A percentile compares a stretch with the other conserved stretches of the same genome.
phyloP scores from a whole-genome alignment of 495 filamentous ascomycete species.

The Penicillium pulvis region DNA sequence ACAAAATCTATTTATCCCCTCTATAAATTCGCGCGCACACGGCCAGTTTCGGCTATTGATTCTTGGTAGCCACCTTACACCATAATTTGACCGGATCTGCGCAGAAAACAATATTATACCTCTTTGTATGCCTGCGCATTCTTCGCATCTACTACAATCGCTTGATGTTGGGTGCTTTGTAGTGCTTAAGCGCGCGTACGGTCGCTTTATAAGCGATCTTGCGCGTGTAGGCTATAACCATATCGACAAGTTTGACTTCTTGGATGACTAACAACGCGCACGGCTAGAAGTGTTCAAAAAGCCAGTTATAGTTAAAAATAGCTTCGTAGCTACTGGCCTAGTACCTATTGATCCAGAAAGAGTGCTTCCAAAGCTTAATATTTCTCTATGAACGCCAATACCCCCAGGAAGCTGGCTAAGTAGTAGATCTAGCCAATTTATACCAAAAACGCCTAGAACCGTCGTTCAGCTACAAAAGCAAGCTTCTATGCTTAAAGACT shows the following conservation, averaged over 20 bases:
- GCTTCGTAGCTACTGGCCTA: background rate
- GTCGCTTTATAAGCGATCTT: background rate
- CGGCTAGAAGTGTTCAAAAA: background rate
- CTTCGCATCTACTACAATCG: background rate
- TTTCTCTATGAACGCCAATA: background rate
- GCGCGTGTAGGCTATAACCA: background rate
- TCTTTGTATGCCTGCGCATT: conserved; percentile 2
- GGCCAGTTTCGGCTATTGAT: conserved; percentile 1
- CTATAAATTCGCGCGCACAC: background rate
- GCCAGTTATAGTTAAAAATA: background rate
- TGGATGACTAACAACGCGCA: background rate
- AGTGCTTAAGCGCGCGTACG: background rate
- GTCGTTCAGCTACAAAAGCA: background rate
- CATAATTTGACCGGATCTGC: background rate
- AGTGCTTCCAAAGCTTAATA: conserved; percentile 4
- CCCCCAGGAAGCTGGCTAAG: background rate
- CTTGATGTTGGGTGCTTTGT: conserved; percentile 5
- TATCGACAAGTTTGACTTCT: conserved; percentile 1
- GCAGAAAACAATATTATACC: conserved; percentile 1
- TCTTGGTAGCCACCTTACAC: background rate
- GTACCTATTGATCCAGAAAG: background rate
- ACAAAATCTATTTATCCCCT: conserved; percentile 8
- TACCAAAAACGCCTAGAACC: background rate
- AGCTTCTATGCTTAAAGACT: background rate
- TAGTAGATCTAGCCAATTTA: background rate